Evolutionary conservation across 768 basidiomycete genomes (phyloP), one percentile per base, ranked within the genome.

Genomic region (Trametes villosa): DNA sequence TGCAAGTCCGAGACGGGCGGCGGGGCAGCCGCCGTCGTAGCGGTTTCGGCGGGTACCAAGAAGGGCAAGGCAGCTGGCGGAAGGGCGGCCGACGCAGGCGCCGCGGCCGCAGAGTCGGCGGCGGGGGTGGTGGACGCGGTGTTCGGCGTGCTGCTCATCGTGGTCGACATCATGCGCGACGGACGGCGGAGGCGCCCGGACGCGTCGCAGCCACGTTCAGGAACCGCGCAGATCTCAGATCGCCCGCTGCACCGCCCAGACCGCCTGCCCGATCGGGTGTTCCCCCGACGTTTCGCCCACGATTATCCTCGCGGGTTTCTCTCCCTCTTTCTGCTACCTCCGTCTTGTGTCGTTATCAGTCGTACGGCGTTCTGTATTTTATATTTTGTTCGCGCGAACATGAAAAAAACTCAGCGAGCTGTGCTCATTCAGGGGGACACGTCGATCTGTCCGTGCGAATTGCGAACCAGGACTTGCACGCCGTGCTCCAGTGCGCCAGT

Each of bases 21-120:
- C 24, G 30, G 18, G 30, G 62, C 18, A 24, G 47, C 11, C 24
- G 44, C 33, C 29, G 30, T 8, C 22, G 44, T 12, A 18, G 51
- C 18, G 1, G 41, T 31, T n/a, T 26, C 55, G 13, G 49, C 11
- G 4, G 36, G 4, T 27, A 27, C 27, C 8, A 45, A 34, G n/a
- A 47, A 26, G 8, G 62, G 62, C 7, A 59, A 31, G 24, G 62
- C 40, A 17, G 62, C 57, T 8, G 62, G 62, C n/a, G 62, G 62
- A 57, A 63, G 54, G 45, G 57, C 31, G n/a, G 38, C 57, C 12
- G 53, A 31, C 5, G 62, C 27, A 20, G 57, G 8, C 20, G 40
- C 46, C 27, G 31, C 40, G 24, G 57, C 30, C 7, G 62, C 26
- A 22, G 57, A 8, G 24, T 30, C 46, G 26, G 22, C 47, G 31